A percentile compares a stretch with the other conserved stretches of the same genome.
Conservation (phyloP, 1,139 yeast species). For the Petasospora rhodanensis region DNA sequence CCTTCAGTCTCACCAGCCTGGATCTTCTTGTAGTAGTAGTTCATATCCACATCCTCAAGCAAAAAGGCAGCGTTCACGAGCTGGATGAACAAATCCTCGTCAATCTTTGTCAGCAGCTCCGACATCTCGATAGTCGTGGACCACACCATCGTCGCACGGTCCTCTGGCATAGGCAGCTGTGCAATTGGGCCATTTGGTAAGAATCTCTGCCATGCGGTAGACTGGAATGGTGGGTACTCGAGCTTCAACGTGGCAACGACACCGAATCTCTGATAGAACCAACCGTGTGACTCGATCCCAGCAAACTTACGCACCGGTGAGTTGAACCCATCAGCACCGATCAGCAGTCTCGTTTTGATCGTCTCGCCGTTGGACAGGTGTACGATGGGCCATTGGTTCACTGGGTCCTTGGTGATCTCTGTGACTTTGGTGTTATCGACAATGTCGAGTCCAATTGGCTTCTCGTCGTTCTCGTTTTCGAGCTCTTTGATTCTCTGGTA, state of each 20-base stretch:
- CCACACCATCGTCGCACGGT: slow-evolving; percentile 91
- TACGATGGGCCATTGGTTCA: slow-evolving; percentile 73
- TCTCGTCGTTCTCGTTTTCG: slow-evolving; percentile 24
- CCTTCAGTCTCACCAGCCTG: slow-evolving; percentile 44
- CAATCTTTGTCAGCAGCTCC: slow-evolving; percentile 50
- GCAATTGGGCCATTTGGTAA: slow-evolving; percentile 93
- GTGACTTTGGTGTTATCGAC: slow-evolving; percentile 65
- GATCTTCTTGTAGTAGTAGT: slow-evolving; percentile 62
- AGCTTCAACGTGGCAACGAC: slow-evolving; percentile 83
- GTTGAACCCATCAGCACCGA: slow-evolving; percentile 96
- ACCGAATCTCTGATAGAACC: slow-evolving; percentile 87
- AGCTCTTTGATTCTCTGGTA: slow-evolving; percentile 50
- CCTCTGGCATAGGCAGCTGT: slow-evolving; percentile 78
- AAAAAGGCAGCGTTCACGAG: slow-evolving; percentile 85
- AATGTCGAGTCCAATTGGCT: slow-evolving; percentile 43
- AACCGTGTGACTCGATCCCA: slow-evolving; percentile 80
- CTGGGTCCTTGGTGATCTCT: slow-evolving; percentile 35
- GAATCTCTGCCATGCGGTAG: slow-evolving; percentile 91
- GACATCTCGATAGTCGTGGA: slow-evolving; percentile 79
- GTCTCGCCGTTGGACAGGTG: slow-evolving; percentile 60
- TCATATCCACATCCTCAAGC: slow-evolving; percentile 71
- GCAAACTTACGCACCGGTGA: slow-evolving; percentile 88
- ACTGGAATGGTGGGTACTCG: slow-evolving; percentile 65
- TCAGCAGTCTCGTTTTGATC: slow-evolving; percentile 65
- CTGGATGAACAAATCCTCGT: slow-evolving; percentile 59